A percentile compares a stretch with the other conserved stretches of the same genome.
phyloP scores from a whole-genome alignment of 495 filamentous ascomycete species.

The Neurospora tetrasperma region DNA sequence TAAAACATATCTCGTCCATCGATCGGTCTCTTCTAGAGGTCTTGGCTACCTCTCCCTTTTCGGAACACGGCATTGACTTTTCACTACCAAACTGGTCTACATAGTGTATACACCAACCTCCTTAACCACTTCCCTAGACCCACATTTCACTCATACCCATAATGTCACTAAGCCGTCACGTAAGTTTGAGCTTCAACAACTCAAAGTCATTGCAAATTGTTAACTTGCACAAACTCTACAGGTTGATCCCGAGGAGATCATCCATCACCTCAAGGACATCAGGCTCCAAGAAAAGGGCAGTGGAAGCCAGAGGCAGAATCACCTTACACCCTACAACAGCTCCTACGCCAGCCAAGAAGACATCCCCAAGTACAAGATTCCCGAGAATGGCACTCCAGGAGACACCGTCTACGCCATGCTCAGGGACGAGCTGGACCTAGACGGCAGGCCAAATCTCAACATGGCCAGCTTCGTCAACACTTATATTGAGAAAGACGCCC shows the following conservation, averaged over 20 bases:
- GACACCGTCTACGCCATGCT: conserved; percentile 59
- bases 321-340: conserved; percentile 53
- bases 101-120: background rate
- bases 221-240: background rate
- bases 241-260: conserved; percentile 53
- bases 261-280: conserved; percentile 41
- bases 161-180: background rate
- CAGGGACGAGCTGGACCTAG: conserved; percentile 64
- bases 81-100: background rate
- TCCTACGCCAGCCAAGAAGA: conserved; percentile 50
- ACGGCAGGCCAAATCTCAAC: conserved; percentile 63
- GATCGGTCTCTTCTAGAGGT: background rate
- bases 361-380: conserved; percentile 60
- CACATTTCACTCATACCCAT: background rate
- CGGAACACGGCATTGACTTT: background rate
- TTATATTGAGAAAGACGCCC: conserved; percentile 58
- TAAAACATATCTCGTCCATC: background rate
- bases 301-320: conserved; percentile 13
- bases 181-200: background rate
- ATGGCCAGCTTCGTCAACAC: conserved; percentile 64
- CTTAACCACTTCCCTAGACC: background rate
- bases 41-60: background rate
- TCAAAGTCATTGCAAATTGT: background rate
- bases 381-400: conserved; percentile 49
- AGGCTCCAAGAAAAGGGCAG: conserved; percentile 25